phyloP scores from a whole-genome alignment of 768 basidiomycete genomes.

The Kwoniella botswanensis region DNA sequence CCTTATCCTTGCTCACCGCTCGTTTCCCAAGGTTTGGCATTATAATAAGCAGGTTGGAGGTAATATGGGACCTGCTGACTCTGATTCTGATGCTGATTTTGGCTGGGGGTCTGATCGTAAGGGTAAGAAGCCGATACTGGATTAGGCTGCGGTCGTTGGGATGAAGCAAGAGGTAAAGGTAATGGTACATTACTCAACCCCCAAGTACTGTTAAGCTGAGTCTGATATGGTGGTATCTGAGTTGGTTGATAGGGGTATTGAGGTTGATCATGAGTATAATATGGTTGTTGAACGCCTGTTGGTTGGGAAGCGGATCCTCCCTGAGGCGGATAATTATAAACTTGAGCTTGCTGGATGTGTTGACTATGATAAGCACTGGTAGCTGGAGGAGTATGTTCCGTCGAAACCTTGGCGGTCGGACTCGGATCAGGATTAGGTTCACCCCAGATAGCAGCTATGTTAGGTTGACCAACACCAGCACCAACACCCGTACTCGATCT shows the following conservation, averaged over 20 bases:
- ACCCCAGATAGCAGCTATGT: slow-evolving; percentile 22
- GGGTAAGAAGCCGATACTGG: background rate
- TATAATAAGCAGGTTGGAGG: slow-evolving; percentile 19
- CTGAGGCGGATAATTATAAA: no score
- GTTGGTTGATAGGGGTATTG: slow-evolving; percentile 5
- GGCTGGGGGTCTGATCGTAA: background rate
- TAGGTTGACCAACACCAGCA: background rate
- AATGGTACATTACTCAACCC: slow-evolving; percentile 6
- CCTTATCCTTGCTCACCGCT: background rate
- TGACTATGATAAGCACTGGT: background rate
- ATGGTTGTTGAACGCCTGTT: background rate
- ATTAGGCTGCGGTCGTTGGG: background rate
- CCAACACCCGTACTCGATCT: slow-evolving; percentile 14
- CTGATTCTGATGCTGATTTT: background rate
- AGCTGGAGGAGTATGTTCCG: background rate
- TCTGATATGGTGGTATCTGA: background rate
- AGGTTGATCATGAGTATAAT: background rate
- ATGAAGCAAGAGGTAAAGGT: background rate
- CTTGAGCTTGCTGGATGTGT: background rate
- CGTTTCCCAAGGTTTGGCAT: background rate
- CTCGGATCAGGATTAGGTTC: background rate
- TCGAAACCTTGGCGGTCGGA: background rate
- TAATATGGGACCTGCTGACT: slow-evolving; percentile 18
- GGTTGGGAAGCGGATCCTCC: background rate
- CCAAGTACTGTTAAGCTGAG: slow-evolving; percentile 2